Conservation (phyloP, 257 asterid species). For the Solanum piurae region DNA sequence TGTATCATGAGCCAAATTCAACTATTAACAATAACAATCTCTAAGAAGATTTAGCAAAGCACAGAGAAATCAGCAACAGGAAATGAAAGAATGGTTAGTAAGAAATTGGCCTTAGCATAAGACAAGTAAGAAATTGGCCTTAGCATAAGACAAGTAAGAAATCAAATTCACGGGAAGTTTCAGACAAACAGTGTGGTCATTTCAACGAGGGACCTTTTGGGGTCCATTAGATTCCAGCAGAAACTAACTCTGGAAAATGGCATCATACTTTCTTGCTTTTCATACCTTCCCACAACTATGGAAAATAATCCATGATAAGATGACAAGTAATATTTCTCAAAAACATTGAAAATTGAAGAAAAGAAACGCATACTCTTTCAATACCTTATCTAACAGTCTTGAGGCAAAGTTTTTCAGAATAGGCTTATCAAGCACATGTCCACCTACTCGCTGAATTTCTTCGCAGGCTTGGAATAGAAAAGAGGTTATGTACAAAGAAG, state of each 20-base stretch:
- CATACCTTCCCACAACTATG: neutral
- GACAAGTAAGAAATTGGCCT: neutral
- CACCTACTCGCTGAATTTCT: slow-evolving; percentile 94
- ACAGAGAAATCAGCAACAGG: neutral
- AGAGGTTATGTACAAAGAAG: slow-evolving; percentile 73
- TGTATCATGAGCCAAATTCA: neutral
- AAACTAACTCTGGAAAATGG: neutral
- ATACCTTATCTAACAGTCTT: slow-evolving; percentile 69
- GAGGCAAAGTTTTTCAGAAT: slow-evolving; percentile 79
- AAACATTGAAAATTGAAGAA: neutral
- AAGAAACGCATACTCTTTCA: neutral
- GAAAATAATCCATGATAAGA: neutral
- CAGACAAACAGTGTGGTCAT: neutral
- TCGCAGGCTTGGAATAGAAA: slow-evolving; percentile 79
- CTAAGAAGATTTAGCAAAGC: neutral
- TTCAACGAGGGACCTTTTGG: neutral
- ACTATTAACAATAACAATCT: neutral
- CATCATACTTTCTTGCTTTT: neutral
- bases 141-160: neutral
- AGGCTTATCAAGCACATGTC: slow-evolving; percentile 81
- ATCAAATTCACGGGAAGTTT: neutral
- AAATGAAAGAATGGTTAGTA: neutral
- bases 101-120: neutral
- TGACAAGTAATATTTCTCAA: neutral
- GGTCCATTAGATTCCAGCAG: neutral